Percentiles rank a stretch among this genome's conserved stretches.
These are phyloP conservation scores for Rubia balearica DNA, from an alignment of 305 asterid genomes.

Conservation along the genomic window DNA sequence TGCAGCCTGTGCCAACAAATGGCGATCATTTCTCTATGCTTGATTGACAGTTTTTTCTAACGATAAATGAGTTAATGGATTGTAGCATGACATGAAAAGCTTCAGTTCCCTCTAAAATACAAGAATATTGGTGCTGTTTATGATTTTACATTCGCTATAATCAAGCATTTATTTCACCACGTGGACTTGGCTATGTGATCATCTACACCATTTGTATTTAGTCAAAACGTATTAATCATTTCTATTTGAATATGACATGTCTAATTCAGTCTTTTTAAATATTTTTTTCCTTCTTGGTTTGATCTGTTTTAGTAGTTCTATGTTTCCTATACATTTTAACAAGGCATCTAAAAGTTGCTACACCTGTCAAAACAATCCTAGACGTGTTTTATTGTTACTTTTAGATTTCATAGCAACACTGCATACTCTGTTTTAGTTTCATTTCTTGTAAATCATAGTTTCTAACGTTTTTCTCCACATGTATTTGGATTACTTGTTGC, in stretches of 20 bases:
- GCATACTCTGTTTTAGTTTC: no score
- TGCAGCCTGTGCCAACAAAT: background rate
- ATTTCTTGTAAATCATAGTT: no score
- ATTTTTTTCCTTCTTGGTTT: background rate
- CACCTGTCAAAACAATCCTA: no score
- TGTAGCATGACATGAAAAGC: background rate
- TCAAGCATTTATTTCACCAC: background rate
- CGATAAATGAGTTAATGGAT: background rate
- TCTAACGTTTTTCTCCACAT: no score
- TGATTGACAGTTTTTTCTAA: background rate
- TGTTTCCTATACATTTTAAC: background rate
- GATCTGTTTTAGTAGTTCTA: background rate
- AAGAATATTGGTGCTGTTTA: background rate
- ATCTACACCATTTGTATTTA: background rate
- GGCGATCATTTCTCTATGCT: background rate
- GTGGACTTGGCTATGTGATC: background rate
- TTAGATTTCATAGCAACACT: no score
- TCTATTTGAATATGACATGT: no score
- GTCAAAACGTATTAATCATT: background rate
- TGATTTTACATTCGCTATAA: background rate
- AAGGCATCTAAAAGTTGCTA: no score
- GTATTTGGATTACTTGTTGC: no score
- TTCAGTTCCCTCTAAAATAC: background rate
- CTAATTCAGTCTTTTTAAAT: no score
- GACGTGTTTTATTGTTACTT: no score